Evolutionary conservation across 139 green algal species (phyloP).

Genomic region (Nannochloris sp.): DNA sequence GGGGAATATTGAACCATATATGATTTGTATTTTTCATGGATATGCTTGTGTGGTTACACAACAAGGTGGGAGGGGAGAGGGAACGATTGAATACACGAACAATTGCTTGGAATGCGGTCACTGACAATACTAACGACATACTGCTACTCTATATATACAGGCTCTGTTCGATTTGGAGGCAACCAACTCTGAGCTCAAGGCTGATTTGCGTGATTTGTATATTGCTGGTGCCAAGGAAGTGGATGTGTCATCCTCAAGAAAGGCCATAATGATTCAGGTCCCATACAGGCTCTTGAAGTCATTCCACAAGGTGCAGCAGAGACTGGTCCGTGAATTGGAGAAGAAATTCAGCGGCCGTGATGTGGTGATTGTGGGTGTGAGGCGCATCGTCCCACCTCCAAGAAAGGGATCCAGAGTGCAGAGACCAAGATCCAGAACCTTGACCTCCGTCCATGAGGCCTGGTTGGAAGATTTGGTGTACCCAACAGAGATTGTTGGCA

Average conservation of each 20-base stretch:
- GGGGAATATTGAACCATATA: no score
- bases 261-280: slow-evolving; percentile 96
- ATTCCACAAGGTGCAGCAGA: slow-evolving; percentile 97
- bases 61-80: no score
- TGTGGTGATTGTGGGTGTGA: slow-evolving; percentile 92
- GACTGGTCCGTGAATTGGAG: slow-evolving; percentile 97
- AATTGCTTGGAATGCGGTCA: no score
- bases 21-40: no score
- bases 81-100: no score
- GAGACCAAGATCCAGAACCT: slow-evolving; percentile 81
- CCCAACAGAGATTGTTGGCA: slow-evolving; percentile 98
- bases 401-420: slow-evolving; percentile 50
- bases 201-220: slow-evolving; percentile 94
- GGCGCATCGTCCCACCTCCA: slow-evolving; percentile 82
- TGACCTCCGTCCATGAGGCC: slow-evolving; percentile 90
- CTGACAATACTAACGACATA: no score
- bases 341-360: slow-evolving; percentile 99
- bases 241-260: slow-evolving; percentile 76
- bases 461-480: slow-evolving; percentile 95
- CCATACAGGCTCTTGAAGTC: slow-evolving; percentile 93
- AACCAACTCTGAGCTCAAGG: slow-evolving; percentile 97
- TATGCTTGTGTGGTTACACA: no score
- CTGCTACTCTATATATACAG: slow-evolving; percentile 38
- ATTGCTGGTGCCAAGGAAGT: slow-evolving; percentile 92
- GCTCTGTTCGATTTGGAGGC: slow-evolving; percentile 98